Conservation (phyloP, 352 stramenopile species). For the Phytophthora citricola region DNA sequence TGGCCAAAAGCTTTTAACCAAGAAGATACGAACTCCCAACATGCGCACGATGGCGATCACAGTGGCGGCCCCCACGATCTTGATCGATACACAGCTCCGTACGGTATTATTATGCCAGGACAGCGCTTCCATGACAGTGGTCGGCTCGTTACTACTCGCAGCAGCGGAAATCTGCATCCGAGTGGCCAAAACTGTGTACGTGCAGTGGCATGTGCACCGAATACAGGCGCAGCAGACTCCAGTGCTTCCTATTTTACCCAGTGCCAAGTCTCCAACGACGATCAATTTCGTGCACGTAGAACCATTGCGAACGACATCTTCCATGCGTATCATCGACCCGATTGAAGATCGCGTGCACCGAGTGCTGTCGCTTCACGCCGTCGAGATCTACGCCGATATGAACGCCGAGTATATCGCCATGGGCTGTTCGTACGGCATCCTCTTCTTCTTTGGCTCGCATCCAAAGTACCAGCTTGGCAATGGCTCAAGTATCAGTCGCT, state of each 20-base stretch:
- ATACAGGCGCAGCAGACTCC: not conserved
- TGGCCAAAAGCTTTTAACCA: conserved; percentile 21
- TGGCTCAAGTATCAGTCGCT: not conserved
- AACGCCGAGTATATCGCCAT: conserved; percentile 60
- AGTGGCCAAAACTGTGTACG: conserved; percentile 23
- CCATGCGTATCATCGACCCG: conserved; percentile 6
- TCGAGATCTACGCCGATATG: conserved; percentile 43
- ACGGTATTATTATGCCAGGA: conserved; percentile 27
- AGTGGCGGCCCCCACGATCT: conserved; percentile 25
- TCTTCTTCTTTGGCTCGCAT: conserved; percentile 44
- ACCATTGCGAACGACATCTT: not conserved
- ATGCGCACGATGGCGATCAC: conserved; percentile 29
- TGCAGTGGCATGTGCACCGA: conserved; percentile 18
- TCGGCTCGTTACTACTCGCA: conserved; percentile 36
- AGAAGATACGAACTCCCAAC: conserved; percentile 11
- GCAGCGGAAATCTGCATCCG: conserved; percentile 37
- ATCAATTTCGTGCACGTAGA: not conserved
- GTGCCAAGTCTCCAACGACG: too few species aligned
- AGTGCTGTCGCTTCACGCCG: conserved; percentile 29
- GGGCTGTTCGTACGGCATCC: conserved; percentile 40
- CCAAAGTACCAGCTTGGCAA: conserved; percentile 32
- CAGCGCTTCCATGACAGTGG: conserved; percentile 14
- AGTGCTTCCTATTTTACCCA: not conserved
- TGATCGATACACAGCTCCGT: conserved; percentile 36
- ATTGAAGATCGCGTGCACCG: conserved; percentile 11